Conservation (phyloP, 768 basidiomycete species). For the Auriscalpium orientale region DNA sequence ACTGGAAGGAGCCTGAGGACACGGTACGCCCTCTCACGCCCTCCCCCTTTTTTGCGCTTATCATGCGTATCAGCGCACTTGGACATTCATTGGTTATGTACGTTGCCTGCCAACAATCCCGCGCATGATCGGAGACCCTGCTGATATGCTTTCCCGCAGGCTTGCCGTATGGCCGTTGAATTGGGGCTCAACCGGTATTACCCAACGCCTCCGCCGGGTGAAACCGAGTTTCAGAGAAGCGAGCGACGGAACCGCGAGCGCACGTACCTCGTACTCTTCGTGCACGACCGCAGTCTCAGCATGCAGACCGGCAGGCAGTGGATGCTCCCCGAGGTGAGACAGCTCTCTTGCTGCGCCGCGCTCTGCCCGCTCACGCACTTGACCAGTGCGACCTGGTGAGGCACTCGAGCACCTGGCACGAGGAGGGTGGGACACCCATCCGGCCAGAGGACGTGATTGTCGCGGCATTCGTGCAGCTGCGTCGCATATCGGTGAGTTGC, state of each 20-base stretch:
- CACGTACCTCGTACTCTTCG: slow-evolving; percentile 79
- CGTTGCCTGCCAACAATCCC: slow-evolving; percentile 19
- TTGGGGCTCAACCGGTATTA: slow-evolving; percentile 70
- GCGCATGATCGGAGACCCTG: slow-evolving; percentile 1
- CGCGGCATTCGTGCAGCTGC: slow-evolving; percentile 67
- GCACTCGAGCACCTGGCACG: slow-evolving; percentile 65
- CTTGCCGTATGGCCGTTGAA: slow-evolving; percentile 84
- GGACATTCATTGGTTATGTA: slow-evolving; percentile 85
- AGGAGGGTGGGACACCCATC: slow-evolving; percentile 38
- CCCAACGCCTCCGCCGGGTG: slow-evolving; percentile 44
- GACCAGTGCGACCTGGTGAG: slow-evolving; percentile 62
- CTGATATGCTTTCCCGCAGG: slow-evolving; percentile 31
- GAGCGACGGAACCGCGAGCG: slow-evolving; percentile 82
- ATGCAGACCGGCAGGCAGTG: slow-evolving; percentile 81
- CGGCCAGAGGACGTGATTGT: slow-evolving; percentile 81
- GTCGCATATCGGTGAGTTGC: slow-evolving; percentile 65
- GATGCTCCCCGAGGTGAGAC: slow-evolving; percentile 71
- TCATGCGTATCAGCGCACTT: slow-evolving; percentile 50
- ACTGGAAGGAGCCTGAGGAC: slow-evolving; percentile 87
- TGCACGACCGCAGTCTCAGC: slow-evolving; percentile 79
- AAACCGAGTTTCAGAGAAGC: slow-evolving; percentile 56
- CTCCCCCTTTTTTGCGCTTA: neutral
- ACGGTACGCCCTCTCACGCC: slow-evolving; percentile 39
- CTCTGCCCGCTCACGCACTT: slow-evolving; percentile 5
- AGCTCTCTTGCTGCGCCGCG: neutral